Evolutionary conservation across 2,329 filamentous ascomycete genomes (phyloP).

Genomic region (Diaporthe eres): DNA sequence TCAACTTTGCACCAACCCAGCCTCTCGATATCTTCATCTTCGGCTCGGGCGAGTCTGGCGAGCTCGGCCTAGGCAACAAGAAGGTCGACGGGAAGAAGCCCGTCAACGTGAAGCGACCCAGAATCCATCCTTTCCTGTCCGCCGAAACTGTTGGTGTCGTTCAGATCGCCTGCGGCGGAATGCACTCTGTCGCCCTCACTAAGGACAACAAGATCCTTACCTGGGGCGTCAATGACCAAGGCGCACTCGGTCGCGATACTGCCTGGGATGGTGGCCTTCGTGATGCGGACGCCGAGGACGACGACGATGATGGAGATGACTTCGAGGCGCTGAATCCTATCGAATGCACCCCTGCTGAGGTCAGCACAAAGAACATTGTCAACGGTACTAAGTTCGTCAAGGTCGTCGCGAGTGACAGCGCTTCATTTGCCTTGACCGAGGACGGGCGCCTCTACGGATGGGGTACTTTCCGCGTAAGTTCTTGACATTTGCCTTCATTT

Average conservation of each 20-base stretch:
- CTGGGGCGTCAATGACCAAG: conserved; percentile 91
- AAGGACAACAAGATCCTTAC: conserved; percentile 85
- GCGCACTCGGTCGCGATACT: conserved; percentile 83
- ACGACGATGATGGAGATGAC: conserved; percentile 52
- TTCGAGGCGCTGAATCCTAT: conserved; percentile 70
- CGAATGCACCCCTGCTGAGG: conserved; percentile 73
- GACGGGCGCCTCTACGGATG: conserved; percentile 85
- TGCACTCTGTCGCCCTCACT: conserved; percentile 85
- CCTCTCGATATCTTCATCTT: conserved; percentile 83
- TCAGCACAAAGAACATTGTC: conserved; percentile 60
- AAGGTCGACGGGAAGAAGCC: conserved; percentile 71
- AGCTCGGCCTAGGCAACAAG: conserved; percentile 80
- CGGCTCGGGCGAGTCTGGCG: conserved; percentile 84
- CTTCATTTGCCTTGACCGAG: conserved; percentile 81
- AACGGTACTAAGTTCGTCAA: conserved; percentile 61
- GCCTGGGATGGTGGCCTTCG: conserved; percentile 70
- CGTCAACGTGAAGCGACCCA: conserved; percentile 82
- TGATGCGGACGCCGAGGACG: conserved; percentile 67
- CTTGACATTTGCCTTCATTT: background rate
- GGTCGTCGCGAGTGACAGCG: conserved; percentile 80
- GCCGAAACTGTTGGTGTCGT: conserved; percentile 75
- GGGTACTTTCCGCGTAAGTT: conserved; percentile 79
- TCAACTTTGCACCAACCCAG: conserved; percentile 75
- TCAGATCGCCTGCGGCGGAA: conserved; percentile 82
- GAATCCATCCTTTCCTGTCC: conserved; percentile 73